Percentiles rank a stretch among this genome's conserved stretches.
phyloP scores from a whole-genome alignment of 2,329 filamentous ascomycete genomes.

The Zarea fungicola region DNA sequence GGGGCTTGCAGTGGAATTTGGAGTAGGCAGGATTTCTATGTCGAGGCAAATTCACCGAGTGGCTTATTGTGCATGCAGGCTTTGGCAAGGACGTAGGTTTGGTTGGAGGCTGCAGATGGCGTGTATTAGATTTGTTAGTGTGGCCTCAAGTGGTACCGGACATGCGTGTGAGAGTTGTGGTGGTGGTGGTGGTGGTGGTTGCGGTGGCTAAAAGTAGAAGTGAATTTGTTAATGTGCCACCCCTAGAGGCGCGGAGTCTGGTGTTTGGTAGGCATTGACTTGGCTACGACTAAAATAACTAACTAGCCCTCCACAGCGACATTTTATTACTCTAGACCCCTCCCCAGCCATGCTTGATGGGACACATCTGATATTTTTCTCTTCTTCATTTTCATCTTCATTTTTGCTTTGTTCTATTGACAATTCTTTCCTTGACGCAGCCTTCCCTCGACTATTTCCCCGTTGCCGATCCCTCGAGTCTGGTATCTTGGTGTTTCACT shows the following conservation, averaged over 20 bases:
- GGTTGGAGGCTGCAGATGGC: neutral
- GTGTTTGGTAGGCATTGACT: no score
- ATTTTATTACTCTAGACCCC: slow-evolving; percentile 9
- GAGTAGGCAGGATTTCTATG: neutral
- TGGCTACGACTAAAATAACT: no score
- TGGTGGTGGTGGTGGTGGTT: neutral
- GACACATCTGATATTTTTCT: neutral
- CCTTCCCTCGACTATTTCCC: neutral
- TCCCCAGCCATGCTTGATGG: neutral
- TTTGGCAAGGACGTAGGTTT: slow-evolving; percentile 1
- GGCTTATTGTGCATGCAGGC: slow-evolving; percentile 6
- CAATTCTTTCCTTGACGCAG: neutral
- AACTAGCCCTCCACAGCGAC: neutral
- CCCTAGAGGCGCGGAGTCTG: neutral
- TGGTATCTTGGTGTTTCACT: slow-evolving; percentile 9
- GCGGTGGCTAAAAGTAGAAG: neutral
- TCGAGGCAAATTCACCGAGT: slow-evolving; percentile 5
- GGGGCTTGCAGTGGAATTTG: no score
- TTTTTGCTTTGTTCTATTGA: neutral
- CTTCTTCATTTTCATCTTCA: neutral
- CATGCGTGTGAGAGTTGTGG: no score
- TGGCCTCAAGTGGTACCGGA: no score
- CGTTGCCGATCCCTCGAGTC: slow-evolving; percentile 6
- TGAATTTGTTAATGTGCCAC: neutral
- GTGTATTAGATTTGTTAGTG: no score